Evolutionary conservation across 1,139 yeast species (phyloP).

Genomic region (Yamadazyma taylorii): DNA sequence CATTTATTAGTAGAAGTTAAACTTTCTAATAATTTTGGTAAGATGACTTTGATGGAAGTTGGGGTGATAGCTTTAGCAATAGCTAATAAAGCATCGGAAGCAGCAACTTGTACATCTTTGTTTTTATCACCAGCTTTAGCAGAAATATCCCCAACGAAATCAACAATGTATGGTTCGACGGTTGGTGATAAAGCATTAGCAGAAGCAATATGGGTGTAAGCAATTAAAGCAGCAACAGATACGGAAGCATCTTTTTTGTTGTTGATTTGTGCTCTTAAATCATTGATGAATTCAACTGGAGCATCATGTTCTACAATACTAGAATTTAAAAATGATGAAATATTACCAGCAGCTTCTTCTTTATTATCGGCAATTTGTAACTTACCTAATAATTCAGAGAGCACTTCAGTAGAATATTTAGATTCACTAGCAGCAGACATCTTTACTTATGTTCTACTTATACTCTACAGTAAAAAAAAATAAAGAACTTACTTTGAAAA

Average conservation of each 20-base stretch:
- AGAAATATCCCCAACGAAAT: conserved; percentile 66
- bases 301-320: conserved; percentile 98
- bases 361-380: conserved; percentile 91
- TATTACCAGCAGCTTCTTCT: conserved; percentile 84
- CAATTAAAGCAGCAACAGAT: conserved; percentile 78
- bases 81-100: conserved; percentile 71
- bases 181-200: conserved; percentile 80
- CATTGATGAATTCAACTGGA: conserved; percentile 82
- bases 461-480: conserved; percentile 21
- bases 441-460: conserved; percentile 1
- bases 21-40: conserved; percentile 75
- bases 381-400: conserved; percentile 90
- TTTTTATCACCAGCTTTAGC: conserved; percentile 90
- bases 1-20: conserved; percentile 83
- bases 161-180: conserved; percentile 92
- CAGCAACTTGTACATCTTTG: conserved; percentile 68
- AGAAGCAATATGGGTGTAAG: conserved; percentile 82
- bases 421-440: conserved; percentile 68
- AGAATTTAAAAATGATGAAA: conserved; percentile 92
- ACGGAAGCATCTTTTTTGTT: conserved; percentile 61
- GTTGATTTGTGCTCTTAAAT: conserved; percentile 72
- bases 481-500: conserved; percentile 8
- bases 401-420: conserved; percentile 73
- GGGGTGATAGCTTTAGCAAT: conserved; percentile 86
- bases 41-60: conserved; percentile 84